Evolutionary conservation across 371 early-diverging fungal genomes (phyloP).

Genomic region (Haplosporangium sp.): DNA sequence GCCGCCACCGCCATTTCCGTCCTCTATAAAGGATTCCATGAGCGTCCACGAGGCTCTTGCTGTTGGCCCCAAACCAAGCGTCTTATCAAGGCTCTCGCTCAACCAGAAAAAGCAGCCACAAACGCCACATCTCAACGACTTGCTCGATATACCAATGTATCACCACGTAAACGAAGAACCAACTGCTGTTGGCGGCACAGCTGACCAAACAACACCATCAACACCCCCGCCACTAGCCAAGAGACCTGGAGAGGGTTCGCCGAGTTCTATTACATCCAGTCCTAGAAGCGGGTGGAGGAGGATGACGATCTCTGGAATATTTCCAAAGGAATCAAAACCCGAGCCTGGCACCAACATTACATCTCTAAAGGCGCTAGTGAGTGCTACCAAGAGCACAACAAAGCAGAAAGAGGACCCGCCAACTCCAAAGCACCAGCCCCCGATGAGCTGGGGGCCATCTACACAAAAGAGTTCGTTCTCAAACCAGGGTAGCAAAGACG

Average conservation of each 20-base stretch:
- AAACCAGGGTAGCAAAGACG: not conserved
- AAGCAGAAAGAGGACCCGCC: conserved; percentile 6
- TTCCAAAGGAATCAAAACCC: conserved; percentile 35
- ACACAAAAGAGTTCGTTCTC: conserved; percentile 1
- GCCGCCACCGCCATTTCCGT: conserved; percentile 1
- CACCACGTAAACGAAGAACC: not conserved
- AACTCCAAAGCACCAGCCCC: not conserved
- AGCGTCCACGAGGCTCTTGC: conserved; percentile 21
- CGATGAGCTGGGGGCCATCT: not conserved
- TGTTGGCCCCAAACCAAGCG: conserved; percentile 7
- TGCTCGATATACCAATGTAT: conserved; percentile 19
- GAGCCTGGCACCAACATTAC: not conserved
- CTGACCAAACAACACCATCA: not conserved
- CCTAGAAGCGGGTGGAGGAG: conserved; percentile 8
- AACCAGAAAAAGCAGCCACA: conserved; percentile 24
- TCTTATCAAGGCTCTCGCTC: conserved; percentile 11
- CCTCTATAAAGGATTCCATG: conserved; percentile 10
- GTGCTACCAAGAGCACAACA: conserved; percentile 16
- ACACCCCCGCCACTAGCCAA: conserved; percentile 1
- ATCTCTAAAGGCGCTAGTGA: conserved; percentile 22
- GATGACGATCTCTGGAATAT: conserved; percentile 26
- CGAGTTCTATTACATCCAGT: not conserved
- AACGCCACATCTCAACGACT: conserved; percentile 15
- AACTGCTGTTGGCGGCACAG: not conserved
- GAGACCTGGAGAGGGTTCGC: not conserved